These are phyloP conservation scores for Chaetomium cochliodes DNA, from an alignment of 495 filamentous ascomycete genomes.

Conservation along the genomic window DNA sequence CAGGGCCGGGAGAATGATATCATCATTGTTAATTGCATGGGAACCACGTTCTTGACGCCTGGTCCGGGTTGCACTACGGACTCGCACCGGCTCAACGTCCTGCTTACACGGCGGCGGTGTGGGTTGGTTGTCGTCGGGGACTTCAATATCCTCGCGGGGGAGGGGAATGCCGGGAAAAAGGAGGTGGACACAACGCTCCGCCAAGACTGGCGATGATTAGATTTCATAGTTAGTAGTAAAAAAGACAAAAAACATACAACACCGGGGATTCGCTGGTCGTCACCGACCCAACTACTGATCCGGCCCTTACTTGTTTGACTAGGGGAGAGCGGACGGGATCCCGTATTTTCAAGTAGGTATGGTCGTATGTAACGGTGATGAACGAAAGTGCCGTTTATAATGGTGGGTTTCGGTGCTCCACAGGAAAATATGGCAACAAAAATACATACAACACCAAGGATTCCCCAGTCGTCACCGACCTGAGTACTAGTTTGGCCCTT, in stretches of 20 bases:
- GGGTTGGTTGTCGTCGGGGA: background rate
- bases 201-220: too few relatives aligned
- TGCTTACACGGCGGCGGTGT: background rate
- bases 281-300: conserved; percentile 47
- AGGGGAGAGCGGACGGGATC: conserved; percentile 54
- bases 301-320: conserved; percentile 34
- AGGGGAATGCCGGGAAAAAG: background rate
- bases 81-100: background rate
- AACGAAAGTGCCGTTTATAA: too few relatives aligned
- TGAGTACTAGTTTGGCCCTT: conserved; percentile 40
- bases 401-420: too few relatives aligned
- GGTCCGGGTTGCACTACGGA: background rate
- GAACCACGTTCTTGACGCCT: background rate
- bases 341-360: conserved; percentile 32
- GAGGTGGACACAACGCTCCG: too few relatives aligned
- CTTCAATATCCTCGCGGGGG: background rate
- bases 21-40: background rate
- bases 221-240: too few relatives aligned
- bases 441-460: conserved; percentile 50
- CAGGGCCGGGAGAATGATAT: background rate
- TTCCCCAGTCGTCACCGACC: conserved; percentile 45
- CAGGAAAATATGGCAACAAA: too few relatives aligned
- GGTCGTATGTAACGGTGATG: conserved; percentile 21
- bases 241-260: conserved; percentile 47
- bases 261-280: conserved; percentile 44